Evolutionary conservation across 257 asterid species (phyloP).

Genomic region (Solanum ahanhuiri): DNA sequence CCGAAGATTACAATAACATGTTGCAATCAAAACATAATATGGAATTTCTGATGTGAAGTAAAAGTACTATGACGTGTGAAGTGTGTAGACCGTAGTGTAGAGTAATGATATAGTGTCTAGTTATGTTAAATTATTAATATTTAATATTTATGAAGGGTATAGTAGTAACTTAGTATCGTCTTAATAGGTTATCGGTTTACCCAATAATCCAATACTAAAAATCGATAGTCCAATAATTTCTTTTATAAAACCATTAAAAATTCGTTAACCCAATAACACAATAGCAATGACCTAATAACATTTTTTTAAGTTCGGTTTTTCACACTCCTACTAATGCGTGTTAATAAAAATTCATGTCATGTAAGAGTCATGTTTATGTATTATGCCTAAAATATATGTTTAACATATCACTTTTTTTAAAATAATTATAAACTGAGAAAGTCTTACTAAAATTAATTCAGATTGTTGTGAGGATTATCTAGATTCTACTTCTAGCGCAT

Average conservation of each 20-base stretch:
- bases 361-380: no score
- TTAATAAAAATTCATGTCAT: no score
- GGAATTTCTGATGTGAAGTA: neutral
- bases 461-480: neutral
- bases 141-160: neutral
- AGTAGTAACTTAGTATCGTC: neutral
- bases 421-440: no score
- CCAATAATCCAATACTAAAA: no score
- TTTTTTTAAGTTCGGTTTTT: fast-evolving
- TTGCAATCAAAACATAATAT: neutral
- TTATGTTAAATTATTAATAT: no score
- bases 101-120: no score
- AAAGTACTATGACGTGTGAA: no score
- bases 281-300: neutral
- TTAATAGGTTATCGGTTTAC: no score
- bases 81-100: no score
- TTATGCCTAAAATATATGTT: neutral
- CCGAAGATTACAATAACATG: neutral
- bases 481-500: neutral
- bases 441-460: neutral
- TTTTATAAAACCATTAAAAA: no score
- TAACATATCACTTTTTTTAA: neutral
- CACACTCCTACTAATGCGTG: neutral
- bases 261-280: neutral
- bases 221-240: fast-evolving